Evolutionary conservation across 2,329 filamentous ascomycete genomes (phyloP).

Genomic region (Botrytis medusae): DNA sequence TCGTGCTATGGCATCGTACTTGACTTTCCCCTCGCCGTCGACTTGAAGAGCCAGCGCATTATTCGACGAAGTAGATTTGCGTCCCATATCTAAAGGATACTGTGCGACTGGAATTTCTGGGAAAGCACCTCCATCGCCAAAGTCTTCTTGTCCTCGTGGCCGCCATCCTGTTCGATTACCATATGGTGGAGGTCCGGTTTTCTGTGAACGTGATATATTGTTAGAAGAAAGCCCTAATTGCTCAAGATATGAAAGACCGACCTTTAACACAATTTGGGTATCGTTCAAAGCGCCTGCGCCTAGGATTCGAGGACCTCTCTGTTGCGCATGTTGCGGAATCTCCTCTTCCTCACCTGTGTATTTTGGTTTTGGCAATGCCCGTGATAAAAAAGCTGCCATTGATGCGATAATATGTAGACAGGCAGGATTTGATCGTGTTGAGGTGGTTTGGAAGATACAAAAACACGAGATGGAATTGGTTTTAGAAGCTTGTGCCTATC

Average conservation of each 20-base stretch:
- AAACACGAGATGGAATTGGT: constrained; percentile 14
- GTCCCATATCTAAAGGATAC: constrained; percentile 93
- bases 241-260: constrained; percentile 40
- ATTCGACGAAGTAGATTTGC: constrained; percentile 66
- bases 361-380: constrained; percentile 82
- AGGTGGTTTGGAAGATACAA: neutral
- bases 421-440: neutral
- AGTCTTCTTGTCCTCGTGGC: constrained; percentile 84
- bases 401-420: constrained; percentile 55
- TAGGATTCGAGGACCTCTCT: constrained; percentile 79
- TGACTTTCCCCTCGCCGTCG: constrained; percentile 86
- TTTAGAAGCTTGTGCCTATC: constrained; percentile 5
- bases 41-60: constrained; percentile 94
- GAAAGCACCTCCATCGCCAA: constrained; percentile 93
- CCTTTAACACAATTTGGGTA: constrained; percentile 78
- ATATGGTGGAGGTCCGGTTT: constrained; percentile 82
- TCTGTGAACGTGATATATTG: constrained; percentile 48
- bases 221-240: constrained; percentile 25
- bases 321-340: constrained; percentile 66
- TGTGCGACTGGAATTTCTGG: constrained; percentile 92
- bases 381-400: constrained; percentile 69
- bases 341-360: constrained; percentile 91
- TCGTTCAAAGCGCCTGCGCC: constrained; percentile 78
- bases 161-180: constrained; percentile 88
- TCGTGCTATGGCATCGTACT: constrained; percentile 92